Evolutionary conservation across 306 rosid genomes (phyloP).

Genomic region (Casuarina glauca): DNA sequence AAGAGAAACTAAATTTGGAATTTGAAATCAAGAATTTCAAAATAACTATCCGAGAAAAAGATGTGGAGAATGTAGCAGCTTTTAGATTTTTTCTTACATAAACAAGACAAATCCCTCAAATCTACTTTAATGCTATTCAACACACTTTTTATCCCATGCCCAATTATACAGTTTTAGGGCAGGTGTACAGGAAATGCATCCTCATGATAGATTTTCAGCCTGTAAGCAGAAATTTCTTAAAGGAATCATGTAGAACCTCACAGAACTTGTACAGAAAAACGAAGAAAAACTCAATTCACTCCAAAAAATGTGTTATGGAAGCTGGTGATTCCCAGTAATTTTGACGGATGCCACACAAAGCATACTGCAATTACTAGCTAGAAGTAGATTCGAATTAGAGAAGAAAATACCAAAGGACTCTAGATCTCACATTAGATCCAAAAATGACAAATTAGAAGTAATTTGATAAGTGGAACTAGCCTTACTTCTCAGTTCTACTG

Average conservation of each 20-base stretch:
- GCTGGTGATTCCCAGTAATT: not conserved
- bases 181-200: not conserved
- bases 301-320: conserved; percentile 2
- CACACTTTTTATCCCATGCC: not conserved
- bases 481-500: not conserved
- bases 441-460: conserved; percentile 7
- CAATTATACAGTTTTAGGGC: not conserved
- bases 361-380: not conserved
- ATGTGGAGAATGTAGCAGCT: not conserved
- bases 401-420: not conserved
- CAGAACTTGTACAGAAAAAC: not conserved
- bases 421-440: not conserved
- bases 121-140: not conserved
- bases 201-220: not conserved
- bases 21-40: not conserved
- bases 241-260: not conserved
- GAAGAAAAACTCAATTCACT: not conserved
- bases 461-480: not conserved
- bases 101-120: not conserved
- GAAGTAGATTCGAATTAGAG: not conserved
- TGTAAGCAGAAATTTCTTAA: not conserved
- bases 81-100: not conserved
- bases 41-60: not conserved
- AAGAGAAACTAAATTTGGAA: not conserved
- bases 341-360: not conserved